A percentile compares a stretch with the other conserved stretches of the same genome.
These are phyloP conservation scores for Phoma sp. DNA, from an alignment of 2,329 filamentous ascomycete species.

Conservation along the genomic window DNA sequence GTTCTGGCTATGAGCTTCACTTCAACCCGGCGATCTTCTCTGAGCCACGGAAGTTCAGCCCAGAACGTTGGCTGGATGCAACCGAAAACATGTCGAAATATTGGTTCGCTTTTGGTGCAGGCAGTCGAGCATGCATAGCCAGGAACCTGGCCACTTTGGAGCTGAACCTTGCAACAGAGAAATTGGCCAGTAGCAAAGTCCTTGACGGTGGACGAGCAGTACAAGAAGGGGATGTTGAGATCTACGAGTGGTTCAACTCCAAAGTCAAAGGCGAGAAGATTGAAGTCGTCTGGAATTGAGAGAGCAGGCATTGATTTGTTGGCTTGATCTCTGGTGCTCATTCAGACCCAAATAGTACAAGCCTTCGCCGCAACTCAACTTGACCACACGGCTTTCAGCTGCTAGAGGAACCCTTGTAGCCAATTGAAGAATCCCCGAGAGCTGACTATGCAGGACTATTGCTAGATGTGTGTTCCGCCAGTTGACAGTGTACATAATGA, in stretches of 20 bases:
- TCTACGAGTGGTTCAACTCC: constrained; percentile 64
- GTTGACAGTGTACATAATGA: too few relatives aligned
- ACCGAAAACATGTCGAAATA: constrained; percentile 42
- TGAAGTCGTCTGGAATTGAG: constrained; percentile 37
- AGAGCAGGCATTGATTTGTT: neutral
- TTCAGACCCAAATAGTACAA: too few relatives aligned
- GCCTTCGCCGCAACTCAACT: too few relatives aligned
- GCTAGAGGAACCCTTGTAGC: too few relatives aligned
- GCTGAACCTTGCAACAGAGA: constrained; percentile 44
- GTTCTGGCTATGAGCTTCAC: constrained; percentile 38
- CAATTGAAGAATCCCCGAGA: too few relatives aligned
- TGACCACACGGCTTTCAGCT: too few relatives aligned
- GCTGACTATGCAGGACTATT: too few relatives aligned
- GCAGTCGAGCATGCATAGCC: constrained; percentile 41
- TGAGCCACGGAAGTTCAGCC: constrained; percentile 24
- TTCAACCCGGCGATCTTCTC: constrained; percentile 30
- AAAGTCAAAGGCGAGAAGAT: constrained; percentile 59
- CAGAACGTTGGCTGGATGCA: constrained; percentile 43
- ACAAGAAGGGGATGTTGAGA: constrained; percentile 52
- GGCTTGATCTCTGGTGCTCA: too few relatives aligned
- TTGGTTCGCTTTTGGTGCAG: constrained; percentile 42
- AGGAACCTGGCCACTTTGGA: constrained; percentile 40
- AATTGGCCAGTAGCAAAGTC: constrained; percentile 52
- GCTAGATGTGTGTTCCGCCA: too few relatives aligned
- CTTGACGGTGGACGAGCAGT: constrained; percentile 53